A percentile compares a stretch with the other conserved stretches of the same genome.
These are phyloP conservation scores for Phytophthora kernoviae DNA, from an alignment of 352 stramenopile species.

Conservation along the genomic window DNA sequence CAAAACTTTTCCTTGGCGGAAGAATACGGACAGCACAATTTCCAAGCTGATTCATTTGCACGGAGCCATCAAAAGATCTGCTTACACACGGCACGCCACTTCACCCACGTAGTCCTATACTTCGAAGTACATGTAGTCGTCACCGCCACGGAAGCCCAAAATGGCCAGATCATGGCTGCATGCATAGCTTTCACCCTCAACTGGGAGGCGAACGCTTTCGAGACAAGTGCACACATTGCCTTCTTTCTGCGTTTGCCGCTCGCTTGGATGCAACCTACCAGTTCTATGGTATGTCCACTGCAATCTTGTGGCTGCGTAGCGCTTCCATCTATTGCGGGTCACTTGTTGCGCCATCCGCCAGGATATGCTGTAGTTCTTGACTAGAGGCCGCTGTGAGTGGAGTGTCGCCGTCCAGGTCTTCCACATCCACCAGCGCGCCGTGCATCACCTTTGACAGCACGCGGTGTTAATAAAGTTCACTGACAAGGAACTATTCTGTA, in stretches of 20 bases:
- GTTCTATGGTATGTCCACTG: slow-evolving; percentile 20
- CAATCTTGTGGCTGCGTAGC: slow-evolving; percentile 17
- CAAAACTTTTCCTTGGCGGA: slow-evolving; percentile 2
- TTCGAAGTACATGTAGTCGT: not conserved
- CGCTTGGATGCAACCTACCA: slow-evolving; percentile 19
- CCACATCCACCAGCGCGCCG: slow-evolving; percentile 61
- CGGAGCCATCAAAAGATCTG: slow-evolving; percentile 4
- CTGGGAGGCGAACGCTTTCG: not conserved
- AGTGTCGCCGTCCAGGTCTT: slow-evolving; percentile 75
- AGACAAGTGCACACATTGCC: not conserved
- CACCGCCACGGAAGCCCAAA: slow-evolving; percentile 1
- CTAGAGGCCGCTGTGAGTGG: slow-evolving; percentile 49
- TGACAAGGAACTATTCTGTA: not conserved
- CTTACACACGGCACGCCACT: slow-evolving; percentile 1
- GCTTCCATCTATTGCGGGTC: slow-evolving; percentile 29
- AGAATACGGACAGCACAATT: slow-evolving; percentile 6
- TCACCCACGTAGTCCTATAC: not conserved
- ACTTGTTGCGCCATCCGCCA: slow-evolving; percentile 31
- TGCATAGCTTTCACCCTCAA: not conserved
- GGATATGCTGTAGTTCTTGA: slow-evolving; percentile 48
- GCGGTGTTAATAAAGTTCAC: slow-evolving; percentile 1
- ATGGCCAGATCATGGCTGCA: slow-evolving; percentile 7
- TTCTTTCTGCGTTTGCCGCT: slow-evolving; percentile 18
- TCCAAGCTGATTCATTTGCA: slow-evolving; percentile 9
- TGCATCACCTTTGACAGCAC: slow-evolving; percentile 48